phyloP scores from a whole-genome alignment of 2,329 filamentous ascomycete genomes.

The Fusarium odoratissimum region DNA sequence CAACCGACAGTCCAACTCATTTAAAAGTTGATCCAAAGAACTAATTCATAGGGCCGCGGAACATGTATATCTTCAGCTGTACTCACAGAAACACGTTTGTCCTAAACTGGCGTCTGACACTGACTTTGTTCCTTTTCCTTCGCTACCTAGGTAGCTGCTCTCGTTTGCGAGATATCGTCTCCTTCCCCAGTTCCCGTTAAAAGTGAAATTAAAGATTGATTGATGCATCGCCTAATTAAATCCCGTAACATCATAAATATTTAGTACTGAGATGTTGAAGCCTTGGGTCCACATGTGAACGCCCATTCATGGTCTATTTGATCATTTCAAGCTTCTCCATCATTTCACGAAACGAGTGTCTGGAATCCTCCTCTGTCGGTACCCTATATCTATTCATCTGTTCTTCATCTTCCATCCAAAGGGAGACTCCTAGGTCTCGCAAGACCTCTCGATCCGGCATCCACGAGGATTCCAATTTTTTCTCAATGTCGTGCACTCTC shows the following conservation, averaged over 20 bases:
- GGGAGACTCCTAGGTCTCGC: not conserved
- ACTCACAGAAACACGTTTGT: not conserved
- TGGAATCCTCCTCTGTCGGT: not conserved
- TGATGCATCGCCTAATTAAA: fast-evolving
- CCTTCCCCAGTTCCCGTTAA: not conserved
- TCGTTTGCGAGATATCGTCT: not conserved
- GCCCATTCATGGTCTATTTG: not conserved
- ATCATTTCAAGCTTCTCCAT: not conserved
- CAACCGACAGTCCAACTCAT: not conserved
- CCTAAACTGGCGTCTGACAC: not conserved
- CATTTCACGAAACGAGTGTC: fast-evolving
- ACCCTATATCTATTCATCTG: too few species aligned
- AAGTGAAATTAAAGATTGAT: fast-evolving
- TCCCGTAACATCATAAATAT: not conserved
- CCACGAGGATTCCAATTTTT: not conserved
- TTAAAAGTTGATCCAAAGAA: not conserved
- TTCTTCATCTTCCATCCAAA: not conserved
- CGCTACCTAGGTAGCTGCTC: not conserved
- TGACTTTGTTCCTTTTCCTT: not conserved
- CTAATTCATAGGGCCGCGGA: not conserved
- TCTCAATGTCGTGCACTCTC: not conserved
- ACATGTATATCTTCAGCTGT: not conserved
- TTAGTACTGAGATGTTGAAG: not conserved
- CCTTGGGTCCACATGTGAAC: not conserved
- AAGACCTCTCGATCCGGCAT: not conserved